A percentile compares a stretch with the other conserved stretches of the same genome.
Conservation (phyloP, 371 early-diverging fungal genomes). For the Zopfochytrium polystomum region DNA sequence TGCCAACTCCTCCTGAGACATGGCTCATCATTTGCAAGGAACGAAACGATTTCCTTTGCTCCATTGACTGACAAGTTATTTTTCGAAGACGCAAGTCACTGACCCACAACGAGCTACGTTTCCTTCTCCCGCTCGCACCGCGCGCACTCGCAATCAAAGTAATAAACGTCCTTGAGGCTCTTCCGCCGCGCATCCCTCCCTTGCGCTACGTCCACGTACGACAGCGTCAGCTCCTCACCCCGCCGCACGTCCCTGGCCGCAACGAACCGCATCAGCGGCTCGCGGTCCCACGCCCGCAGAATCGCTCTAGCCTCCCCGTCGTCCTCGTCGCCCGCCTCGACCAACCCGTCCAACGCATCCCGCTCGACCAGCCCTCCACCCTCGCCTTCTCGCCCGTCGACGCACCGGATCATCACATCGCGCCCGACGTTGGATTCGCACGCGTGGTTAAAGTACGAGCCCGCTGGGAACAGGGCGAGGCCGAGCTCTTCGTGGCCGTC, state of each 20-base stretch:
- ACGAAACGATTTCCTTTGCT: too few species aligned
- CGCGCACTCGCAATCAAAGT: conserved; percentile 1
- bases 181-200: neutral
- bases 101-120: too few species aligned
- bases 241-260: neutral
- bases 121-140: neutral
- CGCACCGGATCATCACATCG: neutral
- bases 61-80: too few species aligned
- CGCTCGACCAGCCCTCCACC: neutral
- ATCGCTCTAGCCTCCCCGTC: neutral
- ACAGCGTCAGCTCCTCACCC: neutral
- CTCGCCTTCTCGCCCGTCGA: neutral
- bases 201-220: neutral
- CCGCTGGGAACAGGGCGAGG: conserved; percentile 24
- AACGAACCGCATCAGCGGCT: neutral
- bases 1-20: too few species aligned
- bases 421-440: conserved; percentile 26
- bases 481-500: conserved; percentile 22
- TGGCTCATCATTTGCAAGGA: too few species aligned
- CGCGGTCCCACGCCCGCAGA: neutral
- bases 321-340: too few species aligned
- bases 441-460: conserved; percentile 28
- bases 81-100: too few species aligned
- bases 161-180: conserved; percentile 1
- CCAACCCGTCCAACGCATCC: neutral